Evolutionary conservation across 2,329 filamentous ascomycete genomes (phyloP).

Genomic region (Penicillium sp.): DNA sequence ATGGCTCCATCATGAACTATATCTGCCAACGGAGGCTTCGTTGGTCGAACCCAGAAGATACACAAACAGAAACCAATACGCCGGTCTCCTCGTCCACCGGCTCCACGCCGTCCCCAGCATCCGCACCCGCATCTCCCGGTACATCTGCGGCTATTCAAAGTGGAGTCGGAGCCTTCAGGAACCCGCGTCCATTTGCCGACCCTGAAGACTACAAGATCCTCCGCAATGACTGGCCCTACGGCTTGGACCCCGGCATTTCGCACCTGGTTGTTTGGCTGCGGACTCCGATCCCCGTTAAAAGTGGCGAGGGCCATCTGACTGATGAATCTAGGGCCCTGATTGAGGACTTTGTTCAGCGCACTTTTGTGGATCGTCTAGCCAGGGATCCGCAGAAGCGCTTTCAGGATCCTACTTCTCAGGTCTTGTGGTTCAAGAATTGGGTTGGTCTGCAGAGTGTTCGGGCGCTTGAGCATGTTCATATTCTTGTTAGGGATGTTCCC

Average conservation of each 20-base stretch:
- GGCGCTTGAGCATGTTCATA: constrained; percentile 62
- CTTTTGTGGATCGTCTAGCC: constrained; percentile 52
- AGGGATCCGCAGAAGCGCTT: constrained; percentile 37
- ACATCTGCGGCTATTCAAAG: constrained; percentile 30
- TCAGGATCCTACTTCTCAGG: constrained; percentile 45
- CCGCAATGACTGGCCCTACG: constrained; percentile 68
- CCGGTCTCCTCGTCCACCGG: constrained; percentile 6
- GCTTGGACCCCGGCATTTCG: constrained; percentile 56
- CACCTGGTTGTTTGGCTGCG: constrained; percentile 65
- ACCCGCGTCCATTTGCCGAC: constrained; percentile 58
- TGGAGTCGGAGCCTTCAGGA: constrained; percentile 45
- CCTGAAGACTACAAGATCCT: constrained; percentile 60
- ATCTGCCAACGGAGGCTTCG: constrained; percentile 59
- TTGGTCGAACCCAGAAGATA: constrained; percentile 48
- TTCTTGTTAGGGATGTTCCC: constrained; percentile 56
- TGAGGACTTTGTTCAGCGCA: constrained; percentile 54
- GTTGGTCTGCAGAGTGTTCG: constrained; percentile 64
- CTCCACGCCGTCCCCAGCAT: constrained; percentile 21
- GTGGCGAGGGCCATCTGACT: constrained; percentile 55
- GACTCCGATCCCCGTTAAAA: constrained; percentile 53
- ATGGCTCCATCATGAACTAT: constrained; percentile 61
- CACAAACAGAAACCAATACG: neutral
- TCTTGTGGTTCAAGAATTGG: constrained; percentile 71
- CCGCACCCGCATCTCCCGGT: constrained; percentile 1
- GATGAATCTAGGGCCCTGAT: constrained; percentile 53